Base-by-base conservation (phyloP, 768 basidiomycete species). In the Tubosaeta sp. region DNA sequence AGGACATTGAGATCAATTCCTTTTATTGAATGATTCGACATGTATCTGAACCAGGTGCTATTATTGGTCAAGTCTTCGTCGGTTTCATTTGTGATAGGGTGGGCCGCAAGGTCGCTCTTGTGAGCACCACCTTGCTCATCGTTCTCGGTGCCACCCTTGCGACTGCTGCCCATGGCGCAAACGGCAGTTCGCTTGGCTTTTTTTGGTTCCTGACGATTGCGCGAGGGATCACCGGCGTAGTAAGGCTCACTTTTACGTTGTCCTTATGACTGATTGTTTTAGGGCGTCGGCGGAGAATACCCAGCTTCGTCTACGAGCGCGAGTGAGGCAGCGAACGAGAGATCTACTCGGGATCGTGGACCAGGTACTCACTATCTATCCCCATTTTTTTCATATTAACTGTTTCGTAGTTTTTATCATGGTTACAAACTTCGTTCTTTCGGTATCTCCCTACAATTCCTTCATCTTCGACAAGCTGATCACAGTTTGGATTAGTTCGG, bases 251-350 rank as follows among this genome's bases (percentile, higher is more conserved):
- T 39, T 31, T 19, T 13, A 17, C 14, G 26, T 38, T 39, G 22
- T 16, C 22, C 47, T 38, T 52, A 9, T 50, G 45, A 31, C 41
- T 51, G 35, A 60, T 41, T 44, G 16, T 47, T 37, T 17, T 50
- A 84, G 76, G 86, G 86, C 53, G 85, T 86, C 12, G 86, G 86
- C 33, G 86, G 86, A 25, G 86, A 89, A 70, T 89, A 90, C 65
- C 86, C 87, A 1, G 84, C 84, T 8, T 85, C 82, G 6, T 84
- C 82, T 0, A 83, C 84, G 0, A 79, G 79, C 38, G 86, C 86
- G 5, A 79, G 78, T 29, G 87, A 89, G 65, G 79, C 86, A 29
- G 84, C 86, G 16, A 88, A 89, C 60, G 86, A 89, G 67, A 81
- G 78, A 59, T 80, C 80, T 67, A 50, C 78, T 27, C 73, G 76